phyloP scores from a whole-genome alignment of 1,139 yeast genomes.

The Blastobotrys elegans region DNA sequence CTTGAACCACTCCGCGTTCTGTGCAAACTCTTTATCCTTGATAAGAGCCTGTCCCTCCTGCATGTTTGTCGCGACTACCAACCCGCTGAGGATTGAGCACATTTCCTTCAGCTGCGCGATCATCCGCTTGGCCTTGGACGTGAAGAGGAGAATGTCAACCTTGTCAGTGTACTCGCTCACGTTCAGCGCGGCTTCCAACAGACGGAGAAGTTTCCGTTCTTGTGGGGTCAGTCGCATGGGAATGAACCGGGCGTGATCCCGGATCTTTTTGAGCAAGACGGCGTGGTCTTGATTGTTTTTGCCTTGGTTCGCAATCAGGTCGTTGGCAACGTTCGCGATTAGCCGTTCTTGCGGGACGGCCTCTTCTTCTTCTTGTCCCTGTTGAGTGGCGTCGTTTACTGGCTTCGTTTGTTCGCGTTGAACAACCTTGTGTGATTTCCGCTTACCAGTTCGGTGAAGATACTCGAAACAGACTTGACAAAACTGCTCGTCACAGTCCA shows the following conservation, averaged over 20 bases:
- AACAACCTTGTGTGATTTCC: slow-evolving; percentile 31
- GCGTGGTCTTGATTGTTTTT: slow-evolving; percentile 22
- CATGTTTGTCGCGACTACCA: slow-evolving; percentile 67
- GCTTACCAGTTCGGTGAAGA: slow-evolving; percentile 60
- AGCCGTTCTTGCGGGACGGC: slow-evolving; percentile 10
- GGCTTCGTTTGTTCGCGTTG: neutral
- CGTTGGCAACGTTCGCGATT: slow-evolving; percentile 19
- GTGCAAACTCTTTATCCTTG: slow-evolving; percentile 57
- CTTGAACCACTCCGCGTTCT: slow-evolving; percentile 65
- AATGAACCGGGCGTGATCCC: slow-evolving; percentile 48
- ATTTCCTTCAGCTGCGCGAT: slow-evolving; percentile 64
- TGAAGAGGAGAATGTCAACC: slow-evolving; percentile 59
- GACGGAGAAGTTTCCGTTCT: slow-evolving; percentile 58
- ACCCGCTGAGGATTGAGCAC: slow-evolving; percentile 68
- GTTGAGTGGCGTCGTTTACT: slow-evolving; percentile 14
- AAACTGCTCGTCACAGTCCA: slow-evolving; percentile 56
- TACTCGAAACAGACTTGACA: slow-evolving; percentile 63
- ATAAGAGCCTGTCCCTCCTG: slow-evolving; percentile 58
- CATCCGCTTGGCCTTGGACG: slow-evolving; percentile 60
- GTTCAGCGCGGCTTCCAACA: slow-evolving; percentile 64
- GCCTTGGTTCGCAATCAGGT: slow-evolving; percentile 27
- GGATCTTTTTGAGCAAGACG: slow-evolving; percentile 36
- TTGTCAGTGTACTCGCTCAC: slow-evolving; percentile 74
- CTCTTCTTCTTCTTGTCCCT: slow-evolving; percentile 20
- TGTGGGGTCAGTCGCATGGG: slow-evolving; percentile 62